These are phyloP conservation scores for Ceratocystiopsis brevicomis DNA, from an alignment of 2,329 filamentous ascomycete genomes.

Conservation along the genomic window DNA sequence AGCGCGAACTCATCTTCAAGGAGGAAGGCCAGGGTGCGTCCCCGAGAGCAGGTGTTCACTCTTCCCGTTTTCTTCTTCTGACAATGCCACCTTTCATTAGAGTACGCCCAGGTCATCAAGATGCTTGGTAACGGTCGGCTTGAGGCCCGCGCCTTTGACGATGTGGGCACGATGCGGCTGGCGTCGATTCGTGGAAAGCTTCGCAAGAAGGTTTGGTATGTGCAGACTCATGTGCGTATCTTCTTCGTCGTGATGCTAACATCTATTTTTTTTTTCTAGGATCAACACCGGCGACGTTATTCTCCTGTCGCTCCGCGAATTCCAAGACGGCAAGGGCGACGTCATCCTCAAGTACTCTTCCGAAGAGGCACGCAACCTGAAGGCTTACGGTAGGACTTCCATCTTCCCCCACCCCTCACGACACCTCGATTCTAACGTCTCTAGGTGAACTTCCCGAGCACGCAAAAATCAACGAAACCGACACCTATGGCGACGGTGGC, in stretches of 20 bases:
- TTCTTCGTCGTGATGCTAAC: neutral
- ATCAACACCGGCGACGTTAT: conserved; percentile 86
- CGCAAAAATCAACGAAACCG: conserved; percentile 99
- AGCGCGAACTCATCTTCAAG: conserved; percentile 96
- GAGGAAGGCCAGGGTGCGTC: conserved; percentile 64
- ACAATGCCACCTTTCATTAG: conserved; percentile 7
- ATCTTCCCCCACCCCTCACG: neutral
- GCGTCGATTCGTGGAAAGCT: conserved; percentile 70
- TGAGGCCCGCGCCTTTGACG: conserved; percentile 82
- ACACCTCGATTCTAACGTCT: no score
- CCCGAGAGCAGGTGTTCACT: neutral
- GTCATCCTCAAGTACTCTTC: conserved; percentile 83
- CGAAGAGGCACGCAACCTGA: conserved; percentile 87
- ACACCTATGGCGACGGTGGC: conserved; percentile 80
- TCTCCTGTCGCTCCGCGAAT: conserved; percentile 60
- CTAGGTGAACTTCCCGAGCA: conserved; percentile 79
- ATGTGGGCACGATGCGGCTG: conserved; percentile 62
- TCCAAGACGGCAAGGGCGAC: conserved; percentile 79
- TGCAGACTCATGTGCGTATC: neutral
- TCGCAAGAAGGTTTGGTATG: conserved; percentile 86
- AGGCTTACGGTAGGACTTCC: conserved; percentile 44
- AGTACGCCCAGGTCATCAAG: conserved; percentile 51
- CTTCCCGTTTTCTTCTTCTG: neutral
- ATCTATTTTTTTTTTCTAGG: conserved; percentile 1
- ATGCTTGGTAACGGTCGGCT: conserved; percentile 48